Conservation (phyloP, 1,284 basidiomycete species). For the Farysia itapuensis region DNA sequence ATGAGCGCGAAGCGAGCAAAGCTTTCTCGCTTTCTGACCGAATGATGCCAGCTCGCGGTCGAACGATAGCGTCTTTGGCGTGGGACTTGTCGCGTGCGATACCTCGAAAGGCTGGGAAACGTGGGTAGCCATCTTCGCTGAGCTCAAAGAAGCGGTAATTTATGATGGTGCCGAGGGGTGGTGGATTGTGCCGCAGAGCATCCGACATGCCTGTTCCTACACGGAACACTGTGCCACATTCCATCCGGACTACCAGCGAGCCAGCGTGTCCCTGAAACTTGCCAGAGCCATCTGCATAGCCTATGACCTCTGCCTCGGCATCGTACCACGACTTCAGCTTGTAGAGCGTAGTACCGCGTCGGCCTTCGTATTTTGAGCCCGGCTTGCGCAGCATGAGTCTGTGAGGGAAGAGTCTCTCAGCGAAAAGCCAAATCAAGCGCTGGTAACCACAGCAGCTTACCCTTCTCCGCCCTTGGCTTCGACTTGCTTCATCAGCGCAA, state of each 20-base stretch:
- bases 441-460: slow-evolving; percentile 6
- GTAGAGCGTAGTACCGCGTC: slow-evolving; percentile 65
- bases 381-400: slow-evolving; percentile 69
- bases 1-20: too few relatives aligned
- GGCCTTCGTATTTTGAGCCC: slow-evolving; percentile 65
- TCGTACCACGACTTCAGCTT: slow-evolving; percentile 74
- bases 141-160: slow-evolving; percentile 70
- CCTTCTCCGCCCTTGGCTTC: slow-evolving; percentile 69
- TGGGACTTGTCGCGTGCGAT: slow-evolving; percentile 59
- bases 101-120: slow-evolving; percentile 69
- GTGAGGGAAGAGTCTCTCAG: neutral
- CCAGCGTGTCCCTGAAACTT: slow-evolving; percentile 66
- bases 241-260: slow-evolving; percentile 69
- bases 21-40: neutral
- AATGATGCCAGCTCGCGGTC: slow-evolving; percentile 7
- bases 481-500: slow-evolving; percentile 66
- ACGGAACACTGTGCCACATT: slow-evolving; percentile 64
- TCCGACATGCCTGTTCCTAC: slow-evolving; percentile 54
- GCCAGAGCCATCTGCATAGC: slow-evolving; percentile 67
- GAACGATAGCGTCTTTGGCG: slow-evolving; percentile 41
- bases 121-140: slow-evolving; percentile 64
- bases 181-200: slow-evolving; percentile 39
- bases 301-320: slow-evolving; percentile 69
- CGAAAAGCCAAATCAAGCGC: neutral
- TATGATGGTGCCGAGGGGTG: slow-evolving; percentile 67